Evolutionary conservation across 306 rosid genomes (phyloP).

Genomic region (apple (Malus domestica)): DNA sequence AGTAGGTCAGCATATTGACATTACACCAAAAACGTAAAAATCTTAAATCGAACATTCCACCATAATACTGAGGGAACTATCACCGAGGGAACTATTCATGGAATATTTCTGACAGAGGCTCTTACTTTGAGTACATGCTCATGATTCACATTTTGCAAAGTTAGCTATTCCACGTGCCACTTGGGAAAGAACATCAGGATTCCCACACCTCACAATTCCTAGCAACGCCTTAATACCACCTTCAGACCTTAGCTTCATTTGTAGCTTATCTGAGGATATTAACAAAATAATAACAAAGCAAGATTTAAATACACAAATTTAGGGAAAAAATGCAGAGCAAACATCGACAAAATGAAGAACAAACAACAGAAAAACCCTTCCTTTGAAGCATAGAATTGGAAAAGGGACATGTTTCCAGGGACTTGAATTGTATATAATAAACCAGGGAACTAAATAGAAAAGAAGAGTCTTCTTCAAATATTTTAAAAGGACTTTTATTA

Average conservation of each 20-base stretch:
- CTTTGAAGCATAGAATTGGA: neutral
- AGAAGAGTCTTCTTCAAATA: neutral
- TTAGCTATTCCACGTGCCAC: slow-evolving; percentile 97
- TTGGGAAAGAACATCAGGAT: slow-evolving; percentile 71
- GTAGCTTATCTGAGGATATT: slow-evolving; percentile 53
- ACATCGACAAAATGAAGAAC: neutral
- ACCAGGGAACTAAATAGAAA: neutral
- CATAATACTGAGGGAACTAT: neutral
- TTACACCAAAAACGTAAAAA: neutral
- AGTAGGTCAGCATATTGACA: slow-evolving; percentile 3
- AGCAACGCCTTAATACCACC: slow-evolving; percentile 93
- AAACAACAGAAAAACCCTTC: neutral
- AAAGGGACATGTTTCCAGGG: neutral
- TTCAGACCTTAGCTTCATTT: slow-evolving; percentile 71
- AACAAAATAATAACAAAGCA: neutral
- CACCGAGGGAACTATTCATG: no score
- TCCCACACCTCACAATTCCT: slow-evolving; percentile 92
- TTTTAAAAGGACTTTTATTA: neutral
- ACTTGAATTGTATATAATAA: neutral
- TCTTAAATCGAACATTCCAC: neutral
- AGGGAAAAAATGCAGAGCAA: neutral
- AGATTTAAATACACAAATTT: slow-evolving; percentile 7
- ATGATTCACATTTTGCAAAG: slow-evolving; percentile 96
- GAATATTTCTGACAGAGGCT: neutral
- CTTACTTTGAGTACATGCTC: slow-evolving; percentile 78